Conservation (phyloP, 129 eudicot genomes). For the sunflower (Helianthus annuus) region DNA sequence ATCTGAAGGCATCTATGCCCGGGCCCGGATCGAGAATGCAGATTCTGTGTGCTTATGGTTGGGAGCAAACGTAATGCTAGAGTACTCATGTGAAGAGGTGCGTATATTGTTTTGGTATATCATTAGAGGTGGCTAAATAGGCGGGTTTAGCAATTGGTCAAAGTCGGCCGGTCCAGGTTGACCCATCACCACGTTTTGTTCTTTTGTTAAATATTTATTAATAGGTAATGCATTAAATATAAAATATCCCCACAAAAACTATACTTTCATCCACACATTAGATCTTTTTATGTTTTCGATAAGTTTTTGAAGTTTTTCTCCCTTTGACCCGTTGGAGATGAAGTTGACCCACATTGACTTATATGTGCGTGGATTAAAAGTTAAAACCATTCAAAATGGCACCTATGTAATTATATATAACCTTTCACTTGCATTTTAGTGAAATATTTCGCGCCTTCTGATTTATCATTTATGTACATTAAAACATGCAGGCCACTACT, state of each 20-base stretch:
- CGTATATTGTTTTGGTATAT: constrained; percentile 4
- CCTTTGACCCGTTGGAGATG: background rate
- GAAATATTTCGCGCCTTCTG: background rate
- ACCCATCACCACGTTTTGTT: background rate
- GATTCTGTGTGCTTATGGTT: constrained; percentile 96
- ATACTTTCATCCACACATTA: background rate
- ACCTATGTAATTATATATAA: background rate
- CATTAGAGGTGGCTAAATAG: constrained; percentile 5
- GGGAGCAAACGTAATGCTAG: constrained; percentile 98
- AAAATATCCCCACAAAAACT: background rate
- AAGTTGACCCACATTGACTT: background rate
- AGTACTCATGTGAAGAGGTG: constrained; percentile 99
- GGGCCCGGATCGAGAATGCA: constrained; percentile 75
- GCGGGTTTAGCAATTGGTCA: background rate
- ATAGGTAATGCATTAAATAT: background rate
- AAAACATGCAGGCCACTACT: constrained; percentile 59
- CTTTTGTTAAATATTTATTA: background rate
- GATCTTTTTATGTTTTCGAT: background rate
- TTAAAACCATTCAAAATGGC: background rate
- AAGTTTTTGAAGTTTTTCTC: background rate
- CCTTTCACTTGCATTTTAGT: background rate
- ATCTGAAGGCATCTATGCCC: constrained; percentile 92
- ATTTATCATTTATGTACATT: constrained; percentile 10
- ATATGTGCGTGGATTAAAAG: background rate
- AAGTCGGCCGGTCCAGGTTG: background rate